Evolutionary conservation across 2,329 filamentous ascomycete genomes (phyloP), one percentile per base, ranked within the genome.

Genomic region (Penicillium sp.): DNA sequence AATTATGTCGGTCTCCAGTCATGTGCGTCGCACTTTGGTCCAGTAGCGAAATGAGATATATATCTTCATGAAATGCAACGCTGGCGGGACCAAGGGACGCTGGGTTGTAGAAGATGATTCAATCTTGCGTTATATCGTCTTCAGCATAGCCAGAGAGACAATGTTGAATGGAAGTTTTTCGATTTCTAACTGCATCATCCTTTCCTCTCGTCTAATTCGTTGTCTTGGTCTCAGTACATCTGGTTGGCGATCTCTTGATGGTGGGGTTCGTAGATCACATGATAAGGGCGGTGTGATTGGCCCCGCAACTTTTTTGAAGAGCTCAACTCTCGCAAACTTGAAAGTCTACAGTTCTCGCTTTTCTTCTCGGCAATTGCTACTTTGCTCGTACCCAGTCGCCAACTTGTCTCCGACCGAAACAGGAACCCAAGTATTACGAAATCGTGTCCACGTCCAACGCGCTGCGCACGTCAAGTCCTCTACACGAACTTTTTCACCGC

Each of bases 261-360:
- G 22, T 25, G 22, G 22, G 22, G 22, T 25, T 25, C 22, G 22
- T 5, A 9, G 4, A n/a, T 50, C 53, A 59, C 50, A 45, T 59
- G 55, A 55, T 16, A 31, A 52, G 29, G 36, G 52, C 57, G 58
- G 58, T 54, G 46, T 50, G 28, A 29, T 49, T 31, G 48, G 58
- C 57, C 55, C 58, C 57, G 56, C 57, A 49, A 54, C 52, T 50
- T 60, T 60, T 60, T 60, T 54, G 55, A 57, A 50, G 48, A 55
- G 50, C 52, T 57, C 50, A 53, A 58, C 58, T 55, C 55, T 56
- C 52, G 54, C 41, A 37, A 40, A 22, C n/a, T 34, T 35, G 19
- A 35, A 35, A 14, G 46, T 25, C 22, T 25, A 25, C 22, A 25
- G 22, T 25, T 8, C 41, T 38, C 18, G 36, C 41, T 51, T 46